Evolutionary conservation across 495 filamentous ascomycete genomes (phyloP).

Genomic region (Sordaria brevicollis): DNA sequence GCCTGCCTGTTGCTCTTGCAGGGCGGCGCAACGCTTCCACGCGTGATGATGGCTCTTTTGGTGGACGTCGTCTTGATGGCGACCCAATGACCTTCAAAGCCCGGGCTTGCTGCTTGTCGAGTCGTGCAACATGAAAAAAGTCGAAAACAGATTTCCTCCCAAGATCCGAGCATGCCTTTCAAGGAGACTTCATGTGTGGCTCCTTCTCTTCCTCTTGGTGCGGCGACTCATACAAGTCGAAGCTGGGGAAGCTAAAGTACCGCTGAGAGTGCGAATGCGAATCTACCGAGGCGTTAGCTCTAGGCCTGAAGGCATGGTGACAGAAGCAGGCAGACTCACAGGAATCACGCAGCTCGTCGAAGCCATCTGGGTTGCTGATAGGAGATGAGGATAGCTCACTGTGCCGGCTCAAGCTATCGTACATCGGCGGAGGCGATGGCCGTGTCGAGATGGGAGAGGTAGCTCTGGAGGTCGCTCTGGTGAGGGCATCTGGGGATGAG

Average conservation of each 20-base stretch:
- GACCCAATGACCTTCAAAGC: not conserved
- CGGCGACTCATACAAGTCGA: conserved; percentile 37
- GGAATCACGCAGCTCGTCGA: conserved; percentile 17
- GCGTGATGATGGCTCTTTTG: not conserved
- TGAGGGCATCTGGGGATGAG: conserved; percentile 22
- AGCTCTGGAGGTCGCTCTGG: conserved; percentile 21
- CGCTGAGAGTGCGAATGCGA: conserved; percentile 24
- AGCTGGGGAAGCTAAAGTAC: conserved; percentile 50
- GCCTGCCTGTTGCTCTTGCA: not conserved
- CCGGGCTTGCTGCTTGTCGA: not conserved
- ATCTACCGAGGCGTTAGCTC: conserved; percentile 5
- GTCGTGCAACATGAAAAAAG: not conserved
- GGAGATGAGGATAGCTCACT: conserved; percentile 19
- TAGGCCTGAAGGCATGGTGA: not conserved
- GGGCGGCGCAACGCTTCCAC: not conserved
- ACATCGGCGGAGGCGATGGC: conserved; percentile 16
- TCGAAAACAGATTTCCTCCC: not conserved
- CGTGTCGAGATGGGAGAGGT: conserved; percentile 25
- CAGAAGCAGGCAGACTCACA: conserved; percentile 10
- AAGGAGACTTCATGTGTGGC: conserved; percentile 18
- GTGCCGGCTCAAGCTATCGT: conserved; percentile 21
- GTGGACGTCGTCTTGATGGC: not conserved
- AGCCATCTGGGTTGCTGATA: conserved; percentile 17
- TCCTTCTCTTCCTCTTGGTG: conserved; percentile 28
- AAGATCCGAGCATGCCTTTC: not conserved